phyloP scores from a whole-genome alignment of 306 rosid genomes.

The Cucurbita maxima region DNA sequence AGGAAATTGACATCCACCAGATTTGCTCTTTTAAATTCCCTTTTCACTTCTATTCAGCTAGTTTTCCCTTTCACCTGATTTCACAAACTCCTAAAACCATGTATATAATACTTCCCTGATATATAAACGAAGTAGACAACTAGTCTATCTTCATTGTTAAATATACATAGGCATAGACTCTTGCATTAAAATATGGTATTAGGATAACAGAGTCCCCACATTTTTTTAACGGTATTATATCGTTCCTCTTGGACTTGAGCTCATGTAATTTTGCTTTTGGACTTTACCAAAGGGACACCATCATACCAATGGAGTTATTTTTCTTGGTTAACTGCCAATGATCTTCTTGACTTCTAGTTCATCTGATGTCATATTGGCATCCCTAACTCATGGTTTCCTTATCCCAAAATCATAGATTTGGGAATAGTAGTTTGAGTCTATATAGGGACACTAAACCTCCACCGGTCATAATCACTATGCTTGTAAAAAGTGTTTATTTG shows the following conservation, averaged over 20 bases:
- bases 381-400: neutral
- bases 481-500: neutral
- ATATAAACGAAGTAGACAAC: neutral
- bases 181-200: neutral
- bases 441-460: neutral
- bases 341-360: neutral
- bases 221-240: neutral
- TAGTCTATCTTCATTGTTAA: neutral
- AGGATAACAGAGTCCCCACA: neutral
- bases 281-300: neutral
- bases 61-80: neutral
- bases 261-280: neutral
- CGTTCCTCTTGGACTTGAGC: neutral
- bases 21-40: neutral
- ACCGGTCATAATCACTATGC: neutral
- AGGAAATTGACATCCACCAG: slow-evolving; percentile 1
- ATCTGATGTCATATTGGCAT: neutral
- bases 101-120: neutral
- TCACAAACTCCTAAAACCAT: neutral
- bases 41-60: neutral
- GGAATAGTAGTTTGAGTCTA: neutral
- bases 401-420: neutral
- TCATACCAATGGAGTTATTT: neutral
- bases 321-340: neutral
- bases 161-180: neutral